Conservation (phyloP, 2,329 filamentous ascomycete genomes). For the Epichloe festucae region DNA sequence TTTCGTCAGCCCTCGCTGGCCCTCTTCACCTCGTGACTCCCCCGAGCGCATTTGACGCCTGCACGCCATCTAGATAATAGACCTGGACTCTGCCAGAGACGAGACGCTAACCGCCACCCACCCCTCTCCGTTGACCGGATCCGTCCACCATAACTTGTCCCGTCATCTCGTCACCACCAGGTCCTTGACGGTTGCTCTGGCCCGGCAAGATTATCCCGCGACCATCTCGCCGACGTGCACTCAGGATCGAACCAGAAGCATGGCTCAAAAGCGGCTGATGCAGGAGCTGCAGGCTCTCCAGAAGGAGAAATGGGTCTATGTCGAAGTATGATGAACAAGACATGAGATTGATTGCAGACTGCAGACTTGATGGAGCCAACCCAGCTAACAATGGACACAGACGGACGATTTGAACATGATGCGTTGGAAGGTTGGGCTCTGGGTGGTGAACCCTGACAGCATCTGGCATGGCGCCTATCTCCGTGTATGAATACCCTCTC, state of each 20-base stretch:
- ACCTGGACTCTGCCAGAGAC: too few species aligned
- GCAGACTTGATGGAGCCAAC: background rate
- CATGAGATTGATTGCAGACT: background rate
- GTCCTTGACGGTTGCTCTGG: background rate
- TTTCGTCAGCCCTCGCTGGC: background rate
- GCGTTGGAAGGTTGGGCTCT: constrained; percentile 75
- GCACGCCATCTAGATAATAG: too few species aligned
- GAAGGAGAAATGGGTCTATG: constrained; percentile 89
- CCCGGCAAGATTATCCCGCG: background rate
- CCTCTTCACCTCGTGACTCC: background rate
- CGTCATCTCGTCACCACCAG: background rate
- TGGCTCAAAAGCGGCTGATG: constrained; percentile 67
- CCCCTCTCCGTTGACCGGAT: background rate
- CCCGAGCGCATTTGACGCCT: background rate
- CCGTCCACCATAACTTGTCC: background rate
- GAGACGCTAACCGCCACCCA: background rate
- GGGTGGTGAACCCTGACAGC: constrained; percentile 86
- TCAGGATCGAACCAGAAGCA: constrained; percentile 11
- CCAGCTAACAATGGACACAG: constrained; percentile 25
- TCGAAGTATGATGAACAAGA: constrained; percentile 49
- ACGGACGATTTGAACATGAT: constrained; percentile 73
- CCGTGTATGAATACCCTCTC: constrained; percentile 32
- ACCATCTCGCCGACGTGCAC: background rate
- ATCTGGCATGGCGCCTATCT: constrained; percentile 90
- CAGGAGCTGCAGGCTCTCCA: constrained; percentile 70